Percentiles rank a stretch among this genome's conserved stretches.
phyloP scores from a whole-genome alignment of 1,284 basidiomycete genomes.

The Hymenochaete sp. region DNA sequence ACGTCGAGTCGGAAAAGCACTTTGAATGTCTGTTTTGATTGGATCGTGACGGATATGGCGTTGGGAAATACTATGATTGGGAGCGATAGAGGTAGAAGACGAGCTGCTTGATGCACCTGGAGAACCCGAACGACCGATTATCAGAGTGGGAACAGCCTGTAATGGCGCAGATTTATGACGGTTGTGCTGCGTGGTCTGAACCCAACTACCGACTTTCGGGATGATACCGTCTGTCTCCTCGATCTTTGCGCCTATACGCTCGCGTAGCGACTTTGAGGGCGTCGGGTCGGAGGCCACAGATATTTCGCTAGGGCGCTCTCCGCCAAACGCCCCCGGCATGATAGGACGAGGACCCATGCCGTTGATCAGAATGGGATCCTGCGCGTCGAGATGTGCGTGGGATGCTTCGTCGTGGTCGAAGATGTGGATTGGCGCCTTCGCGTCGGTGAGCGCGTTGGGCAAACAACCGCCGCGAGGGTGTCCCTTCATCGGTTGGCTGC shows the following conservation, averaged over 20 bases:
- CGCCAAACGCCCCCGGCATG: constrained; percentile 10
- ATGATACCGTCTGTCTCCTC: constrained; percentile 10
- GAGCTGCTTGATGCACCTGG: constrained; percentile 3
- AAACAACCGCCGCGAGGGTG: constrained; percentile 14
- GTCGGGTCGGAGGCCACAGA: constrained; percentile 7
- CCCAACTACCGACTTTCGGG: too few relatives aligned
- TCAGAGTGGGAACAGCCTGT: constrained; percentile 11
- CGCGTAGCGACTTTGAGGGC: constrained; percentile 8
- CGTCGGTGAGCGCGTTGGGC: not conserved
- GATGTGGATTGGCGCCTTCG: constrained; percentile 1
- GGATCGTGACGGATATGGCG: constrained; percentile 10
- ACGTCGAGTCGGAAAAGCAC: not conserved
- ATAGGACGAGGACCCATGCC: constrained; percentile 1
- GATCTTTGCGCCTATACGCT: constrained; percentile 17
- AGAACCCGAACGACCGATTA: constrained; percentile 2
- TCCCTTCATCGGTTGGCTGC: constrained; percentile 17
- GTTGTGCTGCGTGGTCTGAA: not conserved
- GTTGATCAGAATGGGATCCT: not conserved
- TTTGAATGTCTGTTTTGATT: not conserved
- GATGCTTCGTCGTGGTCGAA: constrained; percentile 5
- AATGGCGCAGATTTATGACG: constrained; percentile 14
- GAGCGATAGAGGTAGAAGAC: constrained; percentile 8
- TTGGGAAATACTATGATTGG: constrained; percentile 14
- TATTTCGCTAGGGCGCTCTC: constrained; percentile 13
- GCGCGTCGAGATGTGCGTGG: constrained; percentile 3